A percentile compares a stretch with the other conserved stretches of the same genome.
phyloP scores from a whole-genome alignment of 192 early-diverging fungal species.

The Mortierella claussenii region DNA sequence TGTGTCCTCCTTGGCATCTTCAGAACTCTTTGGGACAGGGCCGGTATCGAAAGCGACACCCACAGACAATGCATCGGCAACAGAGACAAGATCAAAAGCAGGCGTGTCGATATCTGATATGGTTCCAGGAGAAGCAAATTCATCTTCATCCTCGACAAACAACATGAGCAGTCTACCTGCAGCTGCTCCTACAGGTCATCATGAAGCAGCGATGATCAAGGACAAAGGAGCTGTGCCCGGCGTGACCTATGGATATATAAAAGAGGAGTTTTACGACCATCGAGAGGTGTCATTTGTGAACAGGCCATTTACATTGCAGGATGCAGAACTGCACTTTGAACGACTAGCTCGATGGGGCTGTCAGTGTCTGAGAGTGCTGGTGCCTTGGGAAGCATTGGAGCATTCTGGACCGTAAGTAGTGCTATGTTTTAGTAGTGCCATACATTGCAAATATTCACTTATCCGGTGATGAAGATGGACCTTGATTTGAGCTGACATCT shows the following conservation, averaged over 20 bases:
- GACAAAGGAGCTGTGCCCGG: slow-evolving; percentile 23
- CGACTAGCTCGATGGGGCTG: slow-evolving; percentile 76
- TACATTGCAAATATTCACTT: too few species aligned
- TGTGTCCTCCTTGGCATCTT: background rate
- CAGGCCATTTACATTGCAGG: slow-evolving; percentile 72
- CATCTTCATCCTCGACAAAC: background rate
- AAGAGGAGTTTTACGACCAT: slow-evolving; percentile 61
- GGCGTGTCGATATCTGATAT: too few species aligned
- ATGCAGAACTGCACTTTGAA: slow-evolving; percentile 76
- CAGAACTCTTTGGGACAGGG: slow-evolving; percentile 10
- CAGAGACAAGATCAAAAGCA: too few species aligned
- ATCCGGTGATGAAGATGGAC: too few species aligned
- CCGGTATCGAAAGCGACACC: too few species aligned
- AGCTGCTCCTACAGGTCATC: background rate
- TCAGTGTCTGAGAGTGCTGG: slow-evolving; percentile 74
- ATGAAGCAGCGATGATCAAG: background rate
- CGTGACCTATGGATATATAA: slow-evolving; percentile 46
- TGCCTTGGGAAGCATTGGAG: slow-evolving; percentile 82
- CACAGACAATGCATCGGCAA: background rate
- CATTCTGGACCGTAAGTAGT: slow-evolving; percentile 64
- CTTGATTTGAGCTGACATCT: too few species aligned
- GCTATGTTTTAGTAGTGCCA: too few species aligned
- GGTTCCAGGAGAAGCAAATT: too few species aligned
- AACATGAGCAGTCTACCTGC: background rate
- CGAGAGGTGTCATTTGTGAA: slow-evolving; percentile 76